Evolutionary conservation across 805 yeast species (phyloP).

Genomic region (Wickerhamiella parazyma): DNA sequence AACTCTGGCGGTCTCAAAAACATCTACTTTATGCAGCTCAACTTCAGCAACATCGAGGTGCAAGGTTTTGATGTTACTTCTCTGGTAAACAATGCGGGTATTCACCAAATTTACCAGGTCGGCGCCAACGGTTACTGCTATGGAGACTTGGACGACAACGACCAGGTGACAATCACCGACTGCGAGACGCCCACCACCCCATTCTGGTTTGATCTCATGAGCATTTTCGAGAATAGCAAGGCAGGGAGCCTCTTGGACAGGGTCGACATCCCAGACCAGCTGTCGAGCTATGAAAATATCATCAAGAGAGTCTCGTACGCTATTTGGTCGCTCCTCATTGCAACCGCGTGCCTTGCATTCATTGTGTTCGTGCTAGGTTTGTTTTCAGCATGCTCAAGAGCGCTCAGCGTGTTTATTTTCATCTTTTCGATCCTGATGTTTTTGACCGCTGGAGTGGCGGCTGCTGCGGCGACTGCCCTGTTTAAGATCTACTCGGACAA

Average conservation of each 20-base stretch:
- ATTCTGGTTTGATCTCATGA: slow-evolving; percentile 43
- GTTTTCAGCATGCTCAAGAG: slow-evolving; percentile 34
- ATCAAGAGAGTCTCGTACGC: slow-evolving; percentile 40
- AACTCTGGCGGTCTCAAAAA: slow-evolving; percentile 29
- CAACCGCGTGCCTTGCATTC: slow-evolving; percentile 35
- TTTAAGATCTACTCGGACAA: slow-evolving; percentile 35
- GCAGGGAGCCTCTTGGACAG: slow-evolving; percentile 15
- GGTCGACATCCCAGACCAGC: slow-evolving; percentile 40
- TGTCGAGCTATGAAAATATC: slow-evolving; percentile 34
- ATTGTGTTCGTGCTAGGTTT: slow-evolving; percentile 29
- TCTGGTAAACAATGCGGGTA: slow-evolving; percentile 24
- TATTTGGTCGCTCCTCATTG: slow-evolving; percentile 41
- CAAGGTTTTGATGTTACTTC: slow-evolving; percentile 8
- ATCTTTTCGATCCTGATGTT: slow-evolving; percentile 24
- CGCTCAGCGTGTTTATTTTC: slow-evolving; percentile 34
- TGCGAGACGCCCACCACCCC: slow-evolving; percentile 45
- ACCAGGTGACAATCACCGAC: slow-evolving; percentile 27
- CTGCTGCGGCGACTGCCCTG: slow-evolving; percentile 48
- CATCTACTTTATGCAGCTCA: slow-evolving; percentile 37
- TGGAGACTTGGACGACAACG: slow-evolving; percentile 26
- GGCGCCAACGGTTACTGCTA: slow-evolving; percentile 57
- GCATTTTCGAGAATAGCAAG: slow-evolving; percentile 21
- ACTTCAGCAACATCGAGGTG: slow-evolving; percentile 28
- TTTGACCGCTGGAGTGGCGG: slow-evolving; percentile 23
- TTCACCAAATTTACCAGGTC: slow-evolving; percentile 37